Conservation (phyloP, 192 early-diverging fungal species). For the Dissophora ornata region DNA sequence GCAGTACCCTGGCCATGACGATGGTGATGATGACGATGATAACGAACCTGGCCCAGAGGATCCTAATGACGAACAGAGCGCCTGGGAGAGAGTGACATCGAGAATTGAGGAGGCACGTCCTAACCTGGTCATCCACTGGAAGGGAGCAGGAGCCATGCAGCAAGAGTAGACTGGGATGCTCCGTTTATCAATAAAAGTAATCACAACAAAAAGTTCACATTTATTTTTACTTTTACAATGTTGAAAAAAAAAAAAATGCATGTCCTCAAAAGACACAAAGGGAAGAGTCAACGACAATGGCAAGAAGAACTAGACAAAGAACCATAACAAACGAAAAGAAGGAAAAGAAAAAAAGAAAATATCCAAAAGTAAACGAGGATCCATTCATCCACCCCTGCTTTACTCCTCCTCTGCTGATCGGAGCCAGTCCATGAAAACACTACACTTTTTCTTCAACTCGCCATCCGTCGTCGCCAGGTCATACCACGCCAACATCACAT, state of each 20-base stretch:
- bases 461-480: constrained; percentile 56
- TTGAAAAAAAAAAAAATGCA: too few species aligned
- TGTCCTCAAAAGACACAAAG: too few species aligned
- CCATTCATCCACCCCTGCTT: neutral
- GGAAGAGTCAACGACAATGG: too few species aligned
- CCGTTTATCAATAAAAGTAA: neutral
- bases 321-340: neutral
- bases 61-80: constrained; percentile 35
- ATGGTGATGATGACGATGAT: constrained; percentile 19
- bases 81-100: constrained; percentile 53
- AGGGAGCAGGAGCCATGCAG: constrained; percentile 44
- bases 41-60: constrained; percentile 30
- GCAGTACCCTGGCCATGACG: neutral
- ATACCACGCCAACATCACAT: constrained; percentile 79
- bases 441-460: constrained; percentile 71
- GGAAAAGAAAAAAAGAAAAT: constrained; percentile 1
- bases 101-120: constrained; percentile 50
- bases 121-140: constrained; percentile 58
- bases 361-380: neutral
- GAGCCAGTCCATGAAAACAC: constrained; percentile 83
- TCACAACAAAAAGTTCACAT: neutral
- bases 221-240: neutral
- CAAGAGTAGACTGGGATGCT: neutral
- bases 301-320: too few species aligned
- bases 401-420: constrained; percentile 88